Conservation (phyloP, 73 alveolate species). For the Loxodes magnus region DNA sequence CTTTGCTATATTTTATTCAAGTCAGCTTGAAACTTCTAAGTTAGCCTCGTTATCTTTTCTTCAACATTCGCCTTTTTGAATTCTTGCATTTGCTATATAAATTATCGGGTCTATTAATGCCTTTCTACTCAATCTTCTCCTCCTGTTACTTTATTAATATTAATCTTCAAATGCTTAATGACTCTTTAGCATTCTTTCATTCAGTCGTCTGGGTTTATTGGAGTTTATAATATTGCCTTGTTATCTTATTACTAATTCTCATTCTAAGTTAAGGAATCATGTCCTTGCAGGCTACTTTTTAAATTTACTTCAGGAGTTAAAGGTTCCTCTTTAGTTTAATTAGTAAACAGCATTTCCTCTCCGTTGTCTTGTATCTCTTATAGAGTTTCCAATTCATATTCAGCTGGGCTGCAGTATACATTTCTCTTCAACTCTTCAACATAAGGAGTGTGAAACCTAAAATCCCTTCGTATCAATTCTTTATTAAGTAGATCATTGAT, state of each 20-base stretch:
- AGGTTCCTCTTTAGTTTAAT: neutral
- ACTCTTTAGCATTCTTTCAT: slow-evolving; percentile 12
- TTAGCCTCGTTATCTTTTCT: too few species aligned
- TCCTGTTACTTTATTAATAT: neutral
- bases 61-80: too few species aligned
- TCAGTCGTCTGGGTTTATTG: slow-evolving; percentile 25
- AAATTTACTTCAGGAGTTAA: neutral
- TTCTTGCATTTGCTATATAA: neutral
- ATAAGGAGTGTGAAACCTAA: slow-evolving; percentile 46
- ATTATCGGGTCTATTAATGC: neutral
- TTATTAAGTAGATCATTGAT: slow-evolving; percentile 68
- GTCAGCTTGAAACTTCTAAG: too few species aligned
- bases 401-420: neutral
- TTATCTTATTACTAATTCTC: neutral
- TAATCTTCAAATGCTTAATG: neutral
- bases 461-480: slow-evolving; percentile 73
- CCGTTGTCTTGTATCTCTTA: neutral
- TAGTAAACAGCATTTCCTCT: neutral
- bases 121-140: neutral
- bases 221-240: slow-evolving; percentile 7
- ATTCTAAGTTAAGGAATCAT: neutral
- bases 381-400: slow-evolving; percentile 2
- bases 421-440: neutral
- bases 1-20: too few species aligned
- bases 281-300: too few species aligned